These are phyloP conservation scores for Boletus pseudo-olivaceus DNA, from an alignment of 768 basidiomycete species.

Conservation along the genomic window DNA sequence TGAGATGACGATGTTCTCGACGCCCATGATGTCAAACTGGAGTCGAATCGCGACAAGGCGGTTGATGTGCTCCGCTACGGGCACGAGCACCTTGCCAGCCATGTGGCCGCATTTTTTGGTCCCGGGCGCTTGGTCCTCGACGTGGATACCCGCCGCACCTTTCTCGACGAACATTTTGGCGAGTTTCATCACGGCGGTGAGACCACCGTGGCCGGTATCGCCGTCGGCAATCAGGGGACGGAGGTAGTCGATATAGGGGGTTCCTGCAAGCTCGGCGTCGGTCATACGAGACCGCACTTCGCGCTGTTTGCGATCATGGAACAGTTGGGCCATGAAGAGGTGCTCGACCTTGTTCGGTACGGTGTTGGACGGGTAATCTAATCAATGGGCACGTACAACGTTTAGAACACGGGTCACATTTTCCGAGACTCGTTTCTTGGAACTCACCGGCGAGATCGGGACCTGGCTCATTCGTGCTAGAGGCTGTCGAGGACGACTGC, in stretches of 20 bases:
- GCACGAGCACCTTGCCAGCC: conserved; percentile 96
- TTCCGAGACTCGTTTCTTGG: background rate
- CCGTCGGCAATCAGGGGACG: conserved; percentile 96
- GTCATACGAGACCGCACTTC: conserved; percentile 71
- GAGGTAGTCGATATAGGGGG: conserved; percentile 81
- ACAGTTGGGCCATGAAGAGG: conserved; percentile 95
- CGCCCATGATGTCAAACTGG: conserved; percentile 98
- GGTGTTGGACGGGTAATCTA: conserved; percentile 97
- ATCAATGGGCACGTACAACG: background rate
- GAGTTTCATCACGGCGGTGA: conserved; percentile 98
- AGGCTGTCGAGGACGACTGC: conserved; percentile 93
- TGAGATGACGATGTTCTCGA: conserved; percentile 89
- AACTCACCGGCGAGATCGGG: conserved; percentile 91
- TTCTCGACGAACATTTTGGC: conserved; percentile 99
- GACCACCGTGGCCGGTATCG: conserved; percentile 95
- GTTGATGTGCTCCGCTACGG: conserved; percentile 97
- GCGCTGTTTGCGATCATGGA: conserved; percentile 97
- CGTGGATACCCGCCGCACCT: conserved; percentile 95
- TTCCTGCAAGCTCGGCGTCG: conserved; percentile 65
- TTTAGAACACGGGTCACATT: background rate
- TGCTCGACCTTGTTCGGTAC: conserved; percentile 99
- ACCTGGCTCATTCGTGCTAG: conserved; percentile 92
- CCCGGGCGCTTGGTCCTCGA: conserved; percentile 97
- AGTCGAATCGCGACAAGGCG: conserved; percentile 95
- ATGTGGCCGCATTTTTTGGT: conserved; percentile 97